These are phyloP conservation scores for Blastocystis sp. DNA, from an alignment of 352 stramenopile species.

Conservation along the genomic window DNA sequence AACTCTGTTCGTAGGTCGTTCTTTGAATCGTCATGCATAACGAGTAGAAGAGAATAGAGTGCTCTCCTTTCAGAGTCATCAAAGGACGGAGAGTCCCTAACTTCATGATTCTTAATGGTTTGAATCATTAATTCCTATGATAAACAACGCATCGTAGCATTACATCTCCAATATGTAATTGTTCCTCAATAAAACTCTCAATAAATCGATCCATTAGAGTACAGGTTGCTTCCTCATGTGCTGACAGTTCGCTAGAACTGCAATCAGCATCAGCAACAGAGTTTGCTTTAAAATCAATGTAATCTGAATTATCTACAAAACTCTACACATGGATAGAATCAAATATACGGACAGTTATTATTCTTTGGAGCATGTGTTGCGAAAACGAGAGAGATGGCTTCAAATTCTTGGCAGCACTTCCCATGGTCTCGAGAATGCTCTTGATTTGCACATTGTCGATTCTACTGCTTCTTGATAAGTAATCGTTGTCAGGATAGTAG, in stretches of 20 bases:
- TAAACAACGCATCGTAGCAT: not conserved
- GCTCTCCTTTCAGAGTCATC: not conserved
- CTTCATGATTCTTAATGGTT: not conserved
- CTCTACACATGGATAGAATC: not conserved
- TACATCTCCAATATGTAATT: not conserved
- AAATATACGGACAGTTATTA: not conserved
- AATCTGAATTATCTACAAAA: slow-evolving; percentile 42
- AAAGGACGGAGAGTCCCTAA: not conserved
- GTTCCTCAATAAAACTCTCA: not conserved
- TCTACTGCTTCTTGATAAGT: no score
- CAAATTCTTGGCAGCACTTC: no score
- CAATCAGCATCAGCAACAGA: not conserved
- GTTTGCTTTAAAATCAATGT: not conserved
- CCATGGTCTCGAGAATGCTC: no score
- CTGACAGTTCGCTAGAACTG: not conserved
- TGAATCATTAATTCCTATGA: not conserved
- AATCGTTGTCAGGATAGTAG: not conserved
- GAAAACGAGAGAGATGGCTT: slow-evolving; percentile 13
- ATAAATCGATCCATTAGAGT: not conserved
- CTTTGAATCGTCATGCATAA: no score
- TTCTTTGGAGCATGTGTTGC: not conserved
- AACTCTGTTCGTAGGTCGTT: no score
- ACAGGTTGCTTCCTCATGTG: not conserved
- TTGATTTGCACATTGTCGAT: no score
- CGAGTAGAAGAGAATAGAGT: not conserved